Evolutionary conservation across 2,329 filamentous ascomycete species (phyloP).

Genomic region (Cladosporium sp.): DNA sequence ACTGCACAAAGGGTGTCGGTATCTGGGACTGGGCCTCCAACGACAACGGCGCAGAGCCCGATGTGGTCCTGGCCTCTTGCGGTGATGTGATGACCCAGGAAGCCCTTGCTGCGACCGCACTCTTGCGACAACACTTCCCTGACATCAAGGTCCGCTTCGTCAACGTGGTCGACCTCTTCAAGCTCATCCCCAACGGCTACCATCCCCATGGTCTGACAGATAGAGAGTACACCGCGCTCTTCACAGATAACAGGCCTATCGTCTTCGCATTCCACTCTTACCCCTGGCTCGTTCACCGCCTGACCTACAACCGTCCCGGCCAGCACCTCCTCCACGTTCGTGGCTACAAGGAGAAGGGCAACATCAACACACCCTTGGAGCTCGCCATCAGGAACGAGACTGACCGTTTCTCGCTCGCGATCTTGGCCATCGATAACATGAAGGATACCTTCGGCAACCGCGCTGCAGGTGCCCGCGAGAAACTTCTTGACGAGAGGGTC

Average conservation of each 20-base stretch:
- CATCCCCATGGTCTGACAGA: constrained; percentile 71
- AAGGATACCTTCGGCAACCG: constrained; percentile 57
- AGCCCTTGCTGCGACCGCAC: constrained; percentile 67
- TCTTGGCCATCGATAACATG: constrained; percentile 70
- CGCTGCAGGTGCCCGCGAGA: constrained; percentile 59
- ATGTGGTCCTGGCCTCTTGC: constrained; percentile 71
- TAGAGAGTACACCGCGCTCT: constrained; percentile 62
- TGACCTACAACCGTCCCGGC: constrained; percentile 71
- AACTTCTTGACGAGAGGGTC: constrained; percentile 62
- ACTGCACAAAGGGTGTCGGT: constrained; percentile 74
- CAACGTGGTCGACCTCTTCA: constrained; percentile 78
- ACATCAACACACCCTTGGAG: constrained; percentile 77
- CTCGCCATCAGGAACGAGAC: constrained; percentile 73
- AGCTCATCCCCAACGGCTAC: constrained; percentile 64
- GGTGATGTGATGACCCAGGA: constrained; percentile 73
- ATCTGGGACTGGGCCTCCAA: constrained; percentile 77
- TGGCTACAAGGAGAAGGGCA: constrained; percentile 78
- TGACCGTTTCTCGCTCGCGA: constrained; percentile 71
- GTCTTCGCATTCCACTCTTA: constrained; percentile 86
- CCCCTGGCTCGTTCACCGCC: constrained; percentile 72
- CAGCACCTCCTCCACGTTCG: constrained; percentile 66
- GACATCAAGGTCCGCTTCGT: constrained; percentile 72
- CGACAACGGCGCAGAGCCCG: constrained; percentile 63
- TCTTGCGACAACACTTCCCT: constrained; percentile 67
- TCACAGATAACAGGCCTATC: constrained; percentile 67